A percentile compares a stretch with the other conserved stretches of the same genome.
Conservation (phyloP, 2,329 filamentous ascomycete genomes). For the Xylaria polymorpha region DNA sequence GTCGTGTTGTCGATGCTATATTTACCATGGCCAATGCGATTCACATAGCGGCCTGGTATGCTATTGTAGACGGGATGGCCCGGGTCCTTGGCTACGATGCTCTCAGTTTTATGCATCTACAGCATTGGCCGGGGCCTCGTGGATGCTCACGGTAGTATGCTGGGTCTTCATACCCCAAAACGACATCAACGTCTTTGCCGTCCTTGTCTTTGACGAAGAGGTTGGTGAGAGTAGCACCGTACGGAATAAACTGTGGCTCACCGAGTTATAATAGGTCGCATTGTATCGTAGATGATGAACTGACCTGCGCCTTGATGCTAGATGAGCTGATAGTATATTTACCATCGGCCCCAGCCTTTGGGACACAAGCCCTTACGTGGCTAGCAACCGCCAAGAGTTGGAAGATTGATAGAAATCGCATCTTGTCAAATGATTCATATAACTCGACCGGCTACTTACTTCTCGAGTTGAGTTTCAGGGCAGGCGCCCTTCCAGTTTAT, state of each 20-base stretch:
- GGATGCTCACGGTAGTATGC: slow-evolving; percentile 62
- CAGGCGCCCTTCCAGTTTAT: slow-evolving; percentile 22
- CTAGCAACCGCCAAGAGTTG: slow-evolving; percentile 41
- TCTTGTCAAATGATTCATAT: slow-evolving; percentile 31
- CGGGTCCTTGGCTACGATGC: slow-evolving; percentile 49
- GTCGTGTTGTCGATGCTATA: slow-evolving; percentile 65
- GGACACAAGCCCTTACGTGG: slow-evolving; percentile 40
- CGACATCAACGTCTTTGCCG: slow-evolving; percentile 70
- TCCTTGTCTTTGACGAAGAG: slow-evolving; percentile 72
- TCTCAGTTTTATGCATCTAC: background rate
- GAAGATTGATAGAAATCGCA: slow-evolving; percentile 42
- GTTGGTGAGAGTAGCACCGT: slow-evolving; percentile 71
- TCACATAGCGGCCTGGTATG: slow-evolving; percentile 72
- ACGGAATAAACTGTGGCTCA: slow-evolving; percentile 48
- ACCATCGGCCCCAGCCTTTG: slow-evolving; percentile 46
- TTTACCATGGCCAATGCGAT: slow-evolving; percentile 69
- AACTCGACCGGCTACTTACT: background rate
- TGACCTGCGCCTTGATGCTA: slow-evolving; percentile 50
- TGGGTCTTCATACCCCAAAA: slow-evolving; percentile 72
- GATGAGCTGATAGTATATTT: slow-evolving; percentile 49
- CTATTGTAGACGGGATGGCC: slow-evolving; percentile 71
- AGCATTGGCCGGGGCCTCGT: background rate
- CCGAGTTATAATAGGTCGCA: slow-evolving; percentile 20
- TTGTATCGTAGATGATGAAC: slow-evolving; percentile 10
- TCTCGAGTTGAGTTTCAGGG: background rate